Base-by-base conservation (phyloP, 345 rosid species). In the Populus alba region DNA sequence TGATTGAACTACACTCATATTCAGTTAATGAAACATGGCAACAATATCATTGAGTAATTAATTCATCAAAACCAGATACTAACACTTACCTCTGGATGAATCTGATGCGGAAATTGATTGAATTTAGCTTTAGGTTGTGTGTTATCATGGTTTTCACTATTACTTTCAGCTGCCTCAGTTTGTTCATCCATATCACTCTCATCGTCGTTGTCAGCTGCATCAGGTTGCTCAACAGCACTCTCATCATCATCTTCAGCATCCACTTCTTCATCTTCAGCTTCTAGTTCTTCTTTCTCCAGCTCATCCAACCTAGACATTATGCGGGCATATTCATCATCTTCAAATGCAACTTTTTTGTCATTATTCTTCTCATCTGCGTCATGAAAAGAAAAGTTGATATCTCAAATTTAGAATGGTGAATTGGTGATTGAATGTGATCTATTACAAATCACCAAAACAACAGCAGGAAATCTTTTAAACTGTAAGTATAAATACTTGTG, bases 251-350 rank as follows among this genome's bases (percentile, higher is more conserved):
- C 83, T 68, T 85, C 86, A 74, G 73, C 79, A 35, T 10, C 57
- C 68, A 77, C 81, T 2, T 71, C 77, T 15, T 61, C 78, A 81
- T 22, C 82, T 80, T 87, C 94, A 77, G 84, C 90, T 11, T 86
- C 94, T 77, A 84, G 92, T 85, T 94, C 97, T 84, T 92, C 94
- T 82, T 81, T 84, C 89, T 96, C 99, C 81, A 96, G 98, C 75
- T 92, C 97, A 79, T 94, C 93, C 87, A 96, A 84, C 87, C 90
- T 89, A 65, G 97, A 74, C 92, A 92, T 87, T n/a, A 92, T 79
- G 35, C 86, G 86, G 41, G 82, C 90, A 87, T 84, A 96, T 66
- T 91, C 98, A 68, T 92, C 94, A 65, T 88, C 92, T 80, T 87
- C 88, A 71, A 77, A 81, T 62, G 76, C 79, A 68, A 29, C 81